These are phyloP conservation scores for Hirschfeldia incana DNA, from an alignment of 345 rosid species.

Conservation along the genomic window DNA sequence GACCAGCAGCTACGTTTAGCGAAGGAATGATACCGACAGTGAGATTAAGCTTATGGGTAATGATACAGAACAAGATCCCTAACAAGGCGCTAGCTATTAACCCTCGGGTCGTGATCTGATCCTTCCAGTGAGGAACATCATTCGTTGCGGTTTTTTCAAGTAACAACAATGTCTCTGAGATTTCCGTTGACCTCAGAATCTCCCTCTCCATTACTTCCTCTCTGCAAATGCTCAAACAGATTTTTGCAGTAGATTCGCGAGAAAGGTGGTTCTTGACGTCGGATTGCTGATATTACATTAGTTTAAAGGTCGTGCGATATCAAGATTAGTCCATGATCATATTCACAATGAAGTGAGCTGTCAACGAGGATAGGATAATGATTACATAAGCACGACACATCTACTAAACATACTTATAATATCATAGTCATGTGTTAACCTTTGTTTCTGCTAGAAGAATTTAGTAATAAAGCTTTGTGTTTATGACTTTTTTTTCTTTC, in stretches of 20 bases:
- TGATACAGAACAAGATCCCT: slow-evolving; percentile 78
- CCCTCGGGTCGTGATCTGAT: slow-evolving; percentile 87
- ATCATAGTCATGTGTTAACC: no score
- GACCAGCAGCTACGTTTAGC: slow-evolving; percentile 86
- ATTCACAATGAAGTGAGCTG: neutral
- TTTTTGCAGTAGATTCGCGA: neutral
- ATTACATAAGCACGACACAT: neutral
- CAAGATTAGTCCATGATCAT: neutral
- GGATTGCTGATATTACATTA: no score
- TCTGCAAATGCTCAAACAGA: neutral
- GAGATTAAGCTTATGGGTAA: slow-evolving; percentile 85
- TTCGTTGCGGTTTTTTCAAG: slow-evolving; percentile 17
- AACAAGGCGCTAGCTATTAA: slow-evolving; percentile 65
- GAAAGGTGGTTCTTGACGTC: neutral
- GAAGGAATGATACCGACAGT: slow-evolving; percentile 94
- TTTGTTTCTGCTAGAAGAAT: no score
- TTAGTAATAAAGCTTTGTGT: no score
- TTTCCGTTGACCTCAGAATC: slow-evolving; percentile 40
- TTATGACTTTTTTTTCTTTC: no score
- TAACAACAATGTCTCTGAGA: slow-evolving; percentile 47
- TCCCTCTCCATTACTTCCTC: slow-evolving; percentile 51
- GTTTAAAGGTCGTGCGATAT: no score
- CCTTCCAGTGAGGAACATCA: slow-evolving; percentile 81
- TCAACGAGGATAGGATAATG: neutral
- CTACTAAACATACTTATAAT: neutral